Percentiles rank a stretch among this genome's conserved stretches.
phyloP scores from a whole-genome alignment of 768 basidiomycete genomes.

The Phlebiopsis gigantea region DNA sequence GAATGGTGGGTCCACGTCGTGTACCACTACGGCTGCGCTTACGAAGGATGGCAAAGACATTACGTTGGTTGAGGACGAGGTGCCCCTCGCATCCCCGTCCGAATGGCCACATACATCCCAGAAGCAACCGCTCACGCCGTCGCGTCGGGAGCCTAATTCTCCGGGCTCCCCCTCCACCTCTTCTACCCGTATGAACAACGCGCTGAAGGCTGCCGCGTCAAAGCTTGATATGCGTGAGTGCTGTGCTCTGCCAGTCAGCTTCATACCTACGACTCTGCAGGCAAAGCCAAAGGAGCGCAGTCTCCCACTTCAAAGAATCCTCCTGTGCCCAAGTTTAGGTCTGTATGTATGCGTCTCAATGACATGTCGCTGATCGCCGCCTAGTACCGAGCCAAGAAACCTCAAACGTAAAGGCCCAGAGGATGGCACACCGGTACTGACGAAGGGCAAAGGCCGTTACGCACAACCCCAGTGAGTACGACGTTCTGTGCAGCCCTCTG shows the following conservation, averaged over 20 bases:
- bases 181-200: background rate
- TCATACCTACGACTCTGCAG: background rate
- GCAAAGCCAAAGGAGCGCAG: background rate
- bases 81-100: background rate
- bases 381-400: background rate
- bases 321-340: background rate
- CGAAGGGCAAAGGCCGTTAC: background rate
- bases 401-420: background rate
- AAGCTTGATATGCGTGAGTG: background rate
- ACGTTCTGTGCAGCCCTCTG: too few relatives aligned
- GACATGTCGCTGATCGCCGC: background rate
- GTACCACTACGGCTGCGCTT: background rate
- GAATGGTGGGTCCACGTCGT: background rate
- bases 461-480: background rate
- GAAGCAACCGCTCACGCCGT: background rate
- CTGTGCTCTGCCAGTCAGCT: background rate
- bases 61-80: background rate
- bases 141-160: background rate
- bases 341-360: background rate
- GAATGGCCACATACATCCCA: background rate
- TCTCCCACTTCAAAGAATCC: background rate
- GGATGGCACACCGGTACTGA: background rate
- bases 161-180: background rate
- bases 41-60: background rate
- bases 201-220: background rate